A percentile compares a stretch with the other conserved stretches of the same genome.
These are phyloP conservation scores for Penicillium odoratum DNA, from an alignment of 495 filamentous ascomycete species.

Conservation along the genomic window DNA sequence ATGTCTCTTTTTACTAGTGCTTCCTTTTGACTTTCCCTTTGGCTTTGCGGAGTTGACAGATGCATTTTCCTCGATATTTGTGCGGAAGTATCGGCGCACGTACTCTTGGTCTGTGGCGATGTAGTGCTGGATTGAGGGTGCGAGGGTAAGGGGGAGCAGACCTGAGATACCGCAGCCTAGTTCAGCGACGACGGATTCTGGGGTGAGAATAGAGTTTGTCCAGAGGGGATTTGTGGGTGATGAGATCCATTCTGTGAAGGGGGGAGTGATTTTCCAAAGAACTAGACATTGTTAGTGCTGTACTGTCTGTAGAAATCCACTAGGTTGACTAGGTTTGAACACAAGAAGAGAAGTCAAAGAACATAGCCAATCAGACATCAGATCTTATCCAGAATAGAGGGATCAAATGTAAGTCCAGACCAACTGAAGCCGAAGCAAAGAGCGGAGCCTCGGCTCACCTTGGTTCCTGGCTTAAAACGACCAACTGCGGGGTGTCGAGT, in stretches of 20 bases:
- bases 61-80: constrained; percentile 71
- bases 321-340: too few relatives aligned
- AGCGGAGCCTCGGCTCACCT: constrained; percentile 9
- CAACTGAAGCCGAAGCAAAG: constrained; percentile 4
- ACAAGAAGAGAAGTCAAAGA: too few relatives aligned
- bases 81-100: constrained; percentile 67
- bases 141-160: constrained; percentile 66
- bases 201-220: constrained; percentile 50
- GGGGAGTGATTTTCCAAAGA: constrained; percentile 89
- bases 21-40: constrained; percentile 17
- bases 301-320: too few relatives aligned
- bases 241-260: constrained; percentile 79
- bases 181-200: constrained; percentile 66
- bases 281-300: constrained; percentile 43
- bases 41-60: not conserved
- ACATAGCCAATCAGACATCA: not conserved
- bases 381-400: not conserved
- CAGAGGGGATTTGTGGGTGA: constrained; percentile 65
- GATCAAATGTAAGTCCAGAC: constrained; percentile 3
- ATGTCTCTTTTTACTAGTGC: constrained; percentile 22
- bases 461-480: not conserved
- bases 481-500: constrained; percentile 11
- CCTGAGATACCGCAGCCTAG: constrained; percentile 86
- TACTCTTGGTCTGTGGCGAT: constrained; percentile 89
- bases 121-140: constrained; percentile 61